Evolutionary conservation across 352 stramenopile genomes (phyloP).

Genomic region (Globisporangium cederbergense): DNA sequence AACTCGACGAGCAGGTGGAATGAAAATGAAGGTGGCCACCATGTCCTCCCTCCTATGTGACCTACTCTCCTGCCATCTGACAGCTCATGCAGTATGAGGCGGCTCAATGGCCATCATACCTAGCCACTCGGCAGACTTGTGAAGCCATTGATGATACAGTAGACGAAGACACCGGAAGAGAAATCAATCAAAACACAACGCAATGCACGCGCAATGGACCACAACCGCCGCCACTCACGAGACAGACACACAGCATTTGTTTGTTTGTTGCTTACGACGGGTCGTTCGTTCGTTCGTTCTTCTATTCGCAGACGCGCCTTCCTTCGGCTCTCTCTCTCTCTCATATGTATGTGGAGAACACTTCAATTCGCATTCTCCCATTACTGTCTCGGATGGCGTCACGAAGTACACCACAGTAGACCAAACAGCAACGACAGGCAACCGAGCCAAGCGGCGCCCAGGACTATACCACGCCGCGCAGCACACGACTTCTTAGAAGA

Average conservation of each 20-base stretch:
- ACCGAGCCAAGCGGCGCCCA: background rate
- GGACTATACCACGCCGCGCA: background rate
- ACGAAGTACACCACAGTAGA: background rate
- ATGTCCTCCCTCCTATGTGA: background rate
- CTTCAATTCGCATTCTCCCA: conserved; percentile 5
- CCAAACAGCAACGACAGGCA: background rate
- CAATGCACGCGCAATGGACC: background rate
- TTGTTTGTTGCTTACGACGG: background rate
- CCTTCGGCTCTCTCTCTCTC: background rate
- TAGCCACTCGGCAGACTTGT: background rate
- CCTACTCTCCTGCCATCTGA: background rate
- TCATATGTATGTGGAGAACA: background rate
- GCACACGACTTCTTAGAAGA: conserved; percentile 37
- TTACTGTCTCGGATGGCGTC: background rate
- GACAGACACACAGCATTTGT: conserved; percentile 11
- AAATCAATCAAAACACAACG: background rate
- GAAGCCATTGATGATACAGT: background rate
- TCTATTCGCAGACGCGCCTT: conserved; percentile 4
- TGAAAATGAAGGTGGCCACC: background rate
- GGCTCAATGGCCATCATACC: background rate
- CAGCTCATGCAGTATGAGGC: background rate
- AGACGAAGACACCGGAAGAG: background rate
- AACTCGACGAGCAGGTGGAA: background rate
- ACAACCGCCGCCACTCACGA: background rate
- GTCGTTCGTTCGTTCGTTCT: background rate